These are phyloP conservation scores for Xylariaceae sp. DNA, from an alignment of 2,329 filamentous ascomycete species.

Conservation along the genomic window DNA sequence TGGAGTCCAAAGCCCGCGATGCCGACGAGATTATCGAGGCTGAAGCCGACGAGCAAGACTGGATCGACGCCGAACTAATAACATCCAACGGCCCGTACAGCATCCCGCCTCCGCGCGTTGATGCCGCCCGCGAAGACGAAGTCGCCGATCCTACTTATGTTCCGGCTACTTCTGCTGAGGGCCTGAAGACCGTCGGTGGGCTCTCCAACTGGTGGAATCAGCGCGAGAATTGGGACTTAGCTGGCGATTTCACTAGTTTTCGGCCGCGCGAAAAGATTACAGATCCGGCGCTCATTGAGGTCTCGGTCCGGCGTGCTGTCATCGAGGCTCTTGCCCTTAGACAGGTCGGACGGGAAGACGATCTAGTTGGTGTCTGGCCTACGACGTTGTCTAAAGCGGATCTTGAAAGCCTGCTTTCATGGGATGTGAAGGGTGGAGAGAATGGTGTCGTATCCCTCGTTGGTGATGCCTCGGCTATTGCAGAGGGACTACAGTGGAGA, in stretches of 20 bases:
- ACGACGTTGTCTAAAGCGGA: constrained; percentile 39
- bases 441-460: constrained; percentile 49
- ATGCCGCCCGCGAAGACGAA: constrained; percentile 38
- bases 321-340: constrained; percentile 57
- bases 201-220: constrained; percentile 60
- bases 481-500: constrained; percentile 40
- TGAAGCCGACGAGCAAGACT: background rate
- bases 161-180: constrained; percentile 53
- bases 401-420: constrained; percentile 43
- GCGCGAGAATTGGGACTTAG: constrained; percentile 56
- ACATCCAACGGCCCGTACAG: constrained; percentile 14
- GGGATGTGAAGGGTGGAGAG: constrained; percentile 46
- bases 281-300: constrained; percentile 54
- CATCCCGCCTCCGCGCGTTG: constrained; percentile 31
- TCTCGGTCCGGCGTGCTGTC: constrained; percentile 56
- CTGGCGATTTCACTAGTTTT: constrained; percentile 54
- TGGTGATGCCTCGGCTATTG: constrained; percentile 46
- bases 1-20: background rate
- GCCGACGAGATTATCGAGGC: constrained; percentile 3
- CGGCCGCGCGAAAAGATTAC: constrained; percentile 45
- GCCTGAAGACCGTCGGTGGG: constrained; percentile 54
- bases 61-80: background rate
- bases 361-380: constrained; percentile 34
- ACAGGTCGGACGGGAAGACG: constrained; percentile 39
- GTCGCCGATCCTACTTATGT: constrained; percentile 49